Conservation (phyloP, 2,329 filamentous ascomycete species). For the Knoxdaviesia proteae region DNA sequence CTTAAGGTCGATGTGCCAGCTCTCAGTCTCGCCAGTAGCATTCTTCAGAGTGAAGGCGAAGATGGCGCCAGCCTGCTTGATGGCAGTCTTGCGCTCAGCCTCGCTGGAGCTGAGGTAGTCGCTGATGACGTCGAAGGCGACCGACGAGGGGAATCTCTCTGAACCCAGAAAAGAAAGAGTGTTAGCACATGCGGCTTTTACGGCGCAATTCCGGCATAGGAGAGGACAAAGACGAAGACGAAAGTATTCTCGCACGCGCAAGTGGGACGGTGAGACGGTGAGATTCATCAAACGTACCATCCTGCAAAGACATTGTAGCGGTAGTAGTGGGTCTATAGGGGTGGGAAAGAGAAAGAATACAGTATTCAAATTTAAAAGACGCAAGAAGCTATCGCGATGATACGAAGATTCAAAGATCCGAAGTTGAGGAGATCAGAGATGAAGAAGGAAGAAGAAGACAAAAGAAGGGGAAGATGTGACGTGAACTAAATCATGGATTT, state of each 20-base stretch:
- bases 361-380: too few relatives aligned
- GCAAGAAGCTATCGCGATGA: too few relatives aligned
- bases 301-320: too few relatives aligned
- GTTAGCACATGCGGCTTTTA: not conserved
- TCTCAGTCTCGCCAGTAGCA: slow-evolving; percentile 52
- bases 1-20: slow-evolving; percentile 94
- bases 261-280: too few relatives aligned
- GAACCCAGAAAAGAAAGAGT: not conserved
- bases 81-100: slow-evolving; percentile 62
- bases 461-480: too few relatives aligned
- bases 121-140: slow-evolving; percentile 78
- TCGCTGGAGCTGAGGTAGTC: slow-evolving; percentile 45
- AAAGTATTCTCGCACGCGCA: not conserved
- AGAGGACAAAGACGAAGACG: not conserved
- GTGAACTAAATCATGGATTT: too few relatives aligned
- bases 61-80: slow-evolving; percentile 72
- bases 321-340: too few relatives aligned
- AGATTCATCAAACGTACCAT: too few relatives aligned
- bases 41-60: slow-evolving; percentile 93
- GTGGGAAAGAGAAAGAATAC: too few relatives aligned
- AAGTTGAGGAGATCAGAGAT: too few relatives aligned
- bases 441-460: too few relatives aligned
- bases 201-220: not conserved
- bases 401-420: too few relatives aligned
- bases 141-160: slow-evolving; percentile 78